Percentiles rank a stretch among this genome's conserved stretches.
Evolutionary conservation across 1,284 basidiomycete genomes (phyloP).

Genomic region (Fistulina hepatica): DNA sequence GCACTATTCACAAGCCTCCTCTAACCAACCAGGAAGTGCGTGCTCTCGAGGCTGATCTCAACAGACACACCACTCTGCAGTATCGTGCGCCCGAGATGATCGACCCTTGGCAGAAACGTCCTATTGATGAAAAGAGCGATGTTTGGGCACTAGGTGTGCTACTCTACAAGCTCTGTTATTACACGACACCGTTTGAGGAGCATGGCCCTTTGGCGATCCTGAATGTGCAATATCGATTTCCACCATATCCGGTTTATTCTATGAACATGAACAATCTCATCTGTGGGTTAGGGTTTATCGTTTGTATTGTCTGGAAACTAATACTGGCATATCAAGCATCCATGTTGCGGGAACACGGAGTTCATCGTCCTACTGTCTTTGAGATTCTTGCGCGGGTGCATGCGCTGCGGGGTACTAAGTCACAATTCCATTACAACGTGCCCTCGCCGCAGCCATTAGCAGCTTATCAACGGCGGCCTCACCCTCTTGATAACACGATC

Average conservation of each 20-base stretch:
- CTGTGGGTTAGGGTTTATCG: conserved; percentile 39
- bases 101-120: conserved; percentile 74
- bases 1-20: conserved; percentile 65
- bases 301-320: conserved; percentile 5
- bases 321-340: conserved; percentile 40
- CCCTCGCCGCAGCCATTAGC: conserved; percentile 35
- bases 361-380: conserved; percentile 73
- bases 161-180: conserved; percentile 93
- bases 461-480: conserved; percentile 9
- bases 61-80: conserved; percentile 90
- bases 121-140: conserved; percentile 91
- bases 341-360: conserved; percentile 81
- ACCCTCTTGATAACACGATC: conserved; percentile 31
- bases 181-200: conserved; percentile 98
- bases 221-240: conserved; percentile 92
- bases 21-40: conserved; percentile 73
- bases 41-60: conserved; percentile 83
- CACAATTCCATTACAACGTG: conserved; percentile 59
- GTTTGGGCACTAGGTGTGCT: conserved; percentile 95
- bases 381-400: conserved; percentile 72
- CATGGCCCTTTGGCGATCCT: conserved; percentile 94
- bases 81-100: conserved; percentile 99
- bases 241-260: conserved; percentile 90
- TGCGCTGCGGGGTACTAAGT: conserved; percentile 73
- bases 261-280: conserved; percentile 79